Percentiles rank a stretch among this genome's conserved stretches.
phyloP scores from a whole-genome alignment of 305 asterid genomes.

The Solanum hybrid region DNA sequence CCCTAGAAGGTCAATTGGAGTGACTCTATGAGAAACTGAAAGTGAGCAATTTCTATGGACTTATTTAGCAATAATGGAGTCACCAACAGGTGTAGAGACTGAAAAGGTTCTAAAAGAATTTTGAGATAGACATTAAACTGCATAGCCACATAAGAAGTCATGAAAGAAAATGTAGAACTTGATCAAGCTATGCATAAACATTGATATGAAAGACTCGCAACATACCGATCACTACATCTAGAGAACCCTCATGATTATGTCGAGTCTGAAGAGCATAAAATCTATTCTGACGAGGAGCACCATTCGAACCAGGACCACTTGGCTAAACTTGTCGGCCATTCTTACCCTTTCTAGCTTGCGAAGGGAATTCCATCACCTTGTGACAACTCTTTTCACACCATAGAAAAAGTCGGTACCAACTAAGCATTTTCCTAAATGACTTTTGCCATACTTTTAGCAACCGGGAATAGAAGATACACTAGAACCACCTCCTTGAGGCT shows the following conservation, averaged over 20 bases:
- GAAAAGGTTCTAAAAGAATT: background rate
- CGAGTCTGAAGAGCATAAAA: background rate
- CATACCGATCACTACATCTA: background rate
- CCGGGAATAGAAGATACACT: background rate
- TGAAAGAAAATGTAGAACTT: background rate
- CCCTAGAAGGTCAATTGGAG: background rate
- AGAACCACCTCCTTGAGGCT: background rate
- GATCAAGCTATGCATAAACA: background rate
- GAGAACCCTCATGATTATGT: background rate
- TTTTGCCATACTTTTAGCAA: background rate
- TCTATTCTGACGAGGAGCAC: background rate
- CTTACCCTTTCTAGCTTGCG: background rate
- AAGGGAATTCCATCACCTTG: background rate
- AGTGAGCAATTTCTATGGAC: background rate
- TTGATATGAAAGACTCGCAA: background rate
- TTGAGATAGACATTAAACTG: background rate
- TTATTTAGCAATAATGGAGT: background rate
- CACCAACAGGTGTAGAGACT: background rate
- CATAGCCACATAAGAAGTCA: background rate
- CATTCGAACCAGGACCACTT: background rate
- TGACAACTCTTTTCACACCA: background rate
- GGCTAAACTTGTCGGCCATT: background rate
- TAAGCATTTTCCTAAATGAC: background rate
- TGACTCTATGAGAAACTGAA: background rate
- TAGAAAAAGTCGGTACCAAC: background rate